These are phyloP conservation scores for Torrubiella hemipterigena DNA, from an alignment of 2,329 filamentous ascomycete species.

Conservation along the genomic window DNA sequence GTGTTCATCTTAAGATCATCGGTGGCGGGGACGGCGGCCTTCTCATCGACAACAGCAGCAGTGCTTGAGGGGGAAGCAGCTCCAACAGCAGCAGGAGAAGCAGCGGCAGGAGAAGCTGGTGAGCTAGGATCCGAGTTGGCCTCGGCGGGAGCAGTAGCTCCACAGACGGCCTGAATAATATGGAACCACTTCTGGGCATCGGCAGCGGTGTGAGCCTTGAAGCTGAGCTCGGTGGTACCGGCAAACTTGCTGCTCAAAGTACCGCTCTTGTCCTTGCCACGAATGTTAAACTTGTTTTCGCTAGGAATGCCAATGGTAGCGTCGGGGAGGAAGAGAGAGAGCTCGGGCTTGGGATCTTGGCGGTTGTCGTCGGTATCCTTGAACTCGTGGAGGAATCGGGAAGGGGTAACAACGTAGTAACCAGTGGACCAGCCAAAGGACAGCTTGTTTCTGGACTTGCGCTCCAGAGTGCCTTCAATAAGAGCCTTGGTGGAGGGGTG, in stretches of 20 bases:
- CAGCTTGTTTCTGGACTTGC: conserved; percentile 80
- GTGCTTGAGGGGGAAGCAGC: too few species aligned
- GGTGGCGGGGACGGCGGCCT: conserved; percentile 4
- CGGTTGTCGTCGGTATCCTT: conserved; percentile 71
- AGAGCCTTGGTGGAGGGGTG: conserved; percentile 70
- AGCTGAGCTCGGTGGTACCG: conserved; percentile 66
- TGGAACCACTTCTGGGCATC: conserved; percentile 82
- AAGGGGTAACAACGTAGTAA: conserved; percentile 84
- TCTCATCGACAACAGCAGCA: conserved; percentile 1
- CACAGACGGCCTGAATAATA: conserved; percentile 52
- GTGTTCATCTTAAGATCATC: neutral
- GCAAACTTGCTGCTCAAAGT: conserved; percentile 71
- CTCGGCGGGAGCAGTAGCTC: conserved; percentile 29
- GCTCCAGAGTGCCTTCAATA: conserved; percentile 79
- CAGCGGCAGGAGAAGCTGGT: conserved; percentile 2
- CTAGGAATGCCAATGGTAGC: conserved; percentile 61
- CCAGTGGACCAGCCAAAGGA: conserved; percentile 63
- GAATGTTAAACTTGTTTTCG: conserved; percentile 83
- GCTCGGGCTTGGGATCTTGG: conserved; percentile 68
- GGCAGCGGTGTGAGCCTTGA: conserved; percentile 73
- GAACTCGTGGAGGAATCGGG: conserved; percentile 89
- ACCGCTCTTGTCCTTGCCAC: conserved; percentile 84
- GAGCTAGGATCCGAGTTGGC: conserved; percentile 8
- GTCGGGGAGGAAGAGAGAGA: conserved; percentile 86
- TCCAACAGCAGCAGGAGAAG: neutral